Base-by-base conservation (phyloP, 139 green algal genomes). In the Chlorella sp. region DNA sequence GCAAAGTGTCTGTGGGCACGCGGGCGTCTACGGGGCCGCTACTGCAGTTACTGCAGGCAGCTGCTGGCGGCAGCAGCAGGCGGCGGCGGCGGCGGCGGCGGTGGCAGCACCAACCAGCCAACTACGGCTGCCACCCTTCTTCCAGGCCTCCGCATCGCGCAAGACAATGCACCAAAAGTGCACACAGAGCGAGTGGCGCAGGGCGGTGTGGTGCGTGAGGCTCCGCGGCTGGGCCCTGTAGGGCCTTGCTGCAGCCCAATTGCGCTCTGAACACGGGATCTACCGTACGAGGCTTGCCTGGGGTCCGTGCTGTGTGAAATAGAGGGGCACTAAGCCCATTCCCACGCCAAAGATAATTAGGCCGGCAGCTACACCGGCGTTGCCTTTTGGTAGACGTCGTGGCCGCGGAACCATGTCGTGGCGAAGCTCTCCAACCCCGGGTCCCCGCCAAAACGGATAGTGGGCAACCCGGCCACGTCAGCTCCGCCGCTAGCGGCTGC, bases 261-360 rank as follows among this genome's bases (percentile, higher is more conserved):
- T 42, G 21, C 37, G 75, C 48, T 39, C 36, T n/a, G 18, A 68
- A 18, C 18, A 0, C 60, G 39, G 7, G 32, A 57, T 28, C 28
- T 30, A 36, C 34, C 68, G 36, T 26, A n/a, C 4, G 40, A 84
- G 53, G 57, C 80, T 66, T 73, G 85, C 89, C 16, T 79, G 89
- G 5, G 89, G 64, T 16, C 68, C 81, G 36, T 40, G 68, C 28
- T 32, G 36, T 16, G 90, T 85, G 90, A 88, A 88, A 14, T 37
- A 86, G 7, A 93, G 53, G 26, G 90, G 90, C 30, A 92, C 92
- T 19, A 88, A 69, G 40, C 68, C 90, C 57, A 89, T 90, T 48
- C 48, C 68, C 26, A n/a, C 82, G 22, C 90, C 83, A 71, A 93
- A 89, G 14, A 64, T 0, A 32, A 93, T 4, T 0, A 93, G 66